Evolutionary conservation across 2,329 filamentous ascomycete genomes (phyloP).

Genomic region (Rachicladosporium sp.): DNA sequence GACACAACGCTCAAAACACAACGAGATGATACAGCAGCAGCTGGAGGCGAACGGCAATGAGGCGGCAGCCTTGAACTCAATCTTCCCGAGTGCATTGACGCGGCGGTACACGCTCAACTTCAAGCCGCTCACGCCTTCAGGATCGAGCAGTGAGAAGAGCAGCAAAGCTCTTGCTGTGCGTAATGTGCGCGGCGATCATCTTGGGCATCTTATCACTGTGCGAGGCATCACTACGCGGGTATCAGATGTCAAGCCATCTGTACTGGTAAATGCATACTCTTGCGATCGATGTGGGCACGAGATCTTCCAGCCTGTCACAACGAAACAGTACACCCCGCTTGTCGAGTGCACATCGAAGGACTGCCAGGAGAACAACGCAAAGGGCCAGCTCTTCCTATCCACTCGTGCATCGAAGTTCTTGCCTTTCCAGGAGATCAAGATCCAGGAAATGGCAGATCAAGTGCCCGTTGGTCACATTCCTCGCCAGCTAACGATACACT

Average conservation of each 20-base stretch:
- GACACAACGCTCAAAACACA: constrained; percentile 77
- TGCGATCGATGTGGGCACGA: constrained; percentile 94
- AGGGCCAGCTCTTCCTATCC: constrained; percentile 85
- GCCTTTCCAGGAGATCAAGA: constrained; percentile 96
- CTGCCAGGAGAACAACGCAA: constrained; percentile 79
- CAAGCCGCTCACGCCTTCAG: constrained; percentile 70
- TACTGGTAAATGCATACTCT: constrained; percentile 96
- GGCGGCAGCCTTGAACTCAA: constrained; percentile 53
- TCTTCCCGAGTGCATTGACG: constrained; percentile 85
- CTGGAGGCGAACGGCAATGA: constrained; percentile 30
- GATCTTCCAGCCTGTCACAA: constrained; percentile 89
- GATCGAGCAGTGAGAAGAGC: constrained; percentile 47
- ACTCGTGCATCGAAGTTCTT: constrained; percentile 95
- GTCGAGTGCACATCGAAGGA: constrained; percentile 80
- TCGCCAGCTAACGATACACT: constrained; percentile 76
- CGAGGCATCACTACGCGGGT: constrained; percentile 90
- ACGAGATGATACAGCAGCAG: constrained; percentile 53
- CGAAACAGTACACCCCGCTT: constrained; percentile 82
- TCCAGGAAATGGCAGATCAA: constrained; percentile 98
- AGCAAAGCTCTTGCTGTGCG: constrained; percentile 72
- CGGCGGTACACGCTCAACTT: constrained; percentile 92
- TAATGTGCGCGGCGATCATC: constrained; percentile 81
- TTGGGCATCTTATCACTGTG: constrained; percentile 86
- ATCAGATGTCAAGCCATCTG: constrained; percentile 92
- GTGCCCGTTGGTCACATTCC: constrained; percentile 97